Evolutionary conservation across 768 basidiomycete species (phyloP), one percentile per base, ranked within the genome.

Genomic region (Rubroboletus satanas): DNA sequence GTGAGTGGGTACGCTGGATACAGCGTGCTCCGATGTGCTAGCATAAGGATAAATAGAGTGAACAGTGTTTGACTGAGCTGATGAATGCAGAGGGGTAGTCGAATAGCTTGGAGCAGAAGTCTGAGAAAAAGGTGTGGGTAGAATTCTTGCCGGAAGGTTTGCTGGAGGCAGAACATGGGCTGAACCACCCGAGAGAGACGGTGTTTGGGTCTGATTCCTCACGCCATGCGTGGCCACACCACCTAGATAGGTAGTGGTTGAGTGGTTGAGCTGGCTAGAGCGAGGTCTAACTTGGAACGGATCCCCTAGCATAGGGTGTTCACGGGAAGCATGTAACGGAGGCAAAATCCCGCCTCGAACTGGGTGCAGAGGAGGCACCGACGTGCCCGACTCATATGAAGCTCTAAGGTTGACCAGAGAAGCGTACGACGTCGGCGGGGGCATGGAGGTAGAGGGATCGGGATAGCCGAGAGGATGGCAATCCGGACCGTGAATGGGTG

Each of bases 271-370:
- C 51, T 80, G 78, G 55, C 77, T 79, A 10, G 80, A 81, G 49
- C 70, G 72, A 33, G 82, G 72, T 51, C 82, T 73, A 21, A 75
- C 68, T 66, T 80, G 78, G 47, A 76, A 75, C n/a, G 72, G 68
- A 57, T 74, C 62, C 69, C 23, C 55, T 47, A 38, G 18, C 17
- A 36, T 26, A 18, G 58, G 36, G 12, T 41, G 47, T 32, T 64
- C 57, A 37, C 45, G 55, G 42, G 49, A 46, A 41, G 47, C 18
- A 11, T 55, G 56, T 15, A 23, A 50, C 6, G 43, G 28, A 31
- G 48, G 47, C 6, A 50, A 26, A 32, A 56, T 54, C 7, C 33
- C 37, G 29, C 51, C 61, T 47, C 56, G 53, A 46, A 43, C 42
- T 18, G 62, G 47, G 23, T 47, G 49, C 17, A 49, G 33, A 31